A percentile compares a stretch with the other conserved stretches of the same genome.
Conservation (phyloP, 169 alveolate genomes). For the Blepharisma undulans region DNA sequence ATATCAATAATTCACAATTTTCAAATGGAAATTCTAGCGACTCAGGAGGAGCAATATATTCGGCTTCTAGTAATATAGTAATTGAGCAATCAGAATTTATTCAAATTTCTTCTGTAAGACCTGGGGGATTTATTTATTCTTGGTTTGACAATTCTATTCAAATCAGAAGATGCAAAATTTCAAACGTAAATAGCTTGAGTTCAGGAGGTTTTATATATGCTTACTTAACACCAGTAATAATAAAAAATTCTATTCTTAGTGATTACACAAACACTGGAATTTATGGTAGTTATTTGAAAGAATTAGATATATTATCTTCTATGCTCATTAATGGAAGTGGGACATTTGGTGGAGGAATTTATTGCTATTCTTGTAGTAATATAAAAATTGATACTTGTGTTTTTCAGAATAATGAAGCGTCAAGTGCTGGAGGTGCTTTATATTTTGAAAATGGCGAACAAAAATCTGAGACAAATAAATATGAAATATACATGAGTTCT, state of each 20-base stretch:
- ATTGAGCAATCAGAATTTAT: background rate
- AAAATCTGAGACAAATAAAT: background rate
- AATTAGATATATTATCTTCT: background rate
- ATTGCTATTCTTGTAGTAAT: background rate
- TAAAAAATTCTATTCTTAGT: background rate
- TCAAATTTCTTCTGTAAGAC: background rate
- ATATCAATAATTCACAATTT: background rate
- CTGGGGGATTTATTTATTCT: background rate
- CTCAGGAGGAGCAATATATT: background rate
- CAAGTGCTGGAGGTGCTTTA: background rate
- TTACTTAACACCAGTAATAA: background rate
- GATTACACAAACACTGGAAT: background rate
- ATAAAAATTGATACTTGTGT: background rate
- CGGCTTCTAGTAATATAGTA: background rate
- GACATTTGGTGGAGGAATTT: background rate
- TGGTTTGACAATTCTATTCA: background rate
- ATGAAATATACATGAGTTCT: background rate
- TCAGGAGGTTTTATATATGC: background rate
- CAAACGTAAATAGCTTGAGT: background rate
- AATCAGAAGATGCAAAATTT: background rate
- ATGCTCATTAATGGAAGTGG: background rate
- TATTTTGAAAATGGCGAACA: background rate
- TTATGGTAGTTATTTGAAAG: background rate
- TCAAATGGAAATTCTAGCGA: background rate
- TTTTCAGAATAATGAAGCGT: background rate